Conservation (phyloP, 768 basidiomycete species). For the Scleroderma citrinum region DNA sequence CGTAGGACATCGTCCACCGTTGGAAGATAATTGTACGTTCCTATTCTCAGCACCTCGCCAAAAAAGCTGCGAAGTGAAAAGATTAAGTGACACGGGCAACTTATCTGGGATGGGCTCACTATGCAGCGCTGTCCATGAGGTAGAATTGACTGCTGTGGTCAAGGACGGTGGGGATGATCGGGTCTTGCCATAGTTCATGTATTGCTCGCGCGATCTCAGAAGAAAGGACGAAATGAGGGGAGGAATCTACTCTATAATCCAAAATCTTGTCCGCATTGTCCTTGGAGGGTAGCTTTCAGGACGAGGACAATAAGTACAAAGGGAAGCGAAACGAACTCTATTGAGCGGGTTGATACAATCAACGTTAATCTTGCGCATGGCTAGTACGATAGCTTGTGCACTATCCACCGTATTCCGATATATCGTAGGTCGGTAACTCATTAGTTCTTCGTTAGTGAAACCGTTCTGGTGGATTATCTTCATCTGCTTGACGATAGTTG, state of each 20-base stretch:
- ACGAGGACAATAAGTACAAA: accelerated
- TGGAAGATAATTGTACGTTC: slow-evolving; percentile 72
- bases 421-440: slow-evolving; percentile 70
- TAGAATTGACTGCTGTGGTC: slow-evolving; percentile 75
- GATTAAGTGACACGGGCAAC: not conserved
- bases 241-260: slow-evolving; percentile 44
- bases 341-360: slow-evolving; percentile 69
- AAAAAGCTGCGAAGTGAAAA: slow-evolving; percentile 59
- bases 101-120: slow-evolving; percentile 44
- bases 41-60: slow-evolving; percentile 77
- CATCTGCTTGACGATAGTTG: slow-evolving; percentile 98
- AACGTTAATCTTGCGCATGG: slow-evolving; percentile 80
- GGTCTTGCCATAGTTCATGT: slow-evolving; percentile 64
- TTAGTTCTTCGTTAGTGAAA: slow-evolving; percentile 72
- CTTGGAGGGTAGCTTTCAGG: slow-evolving; percentile 11
- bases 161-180: slow-evolving; percentile 47
- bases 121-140: slow-evolving; percentile 90
- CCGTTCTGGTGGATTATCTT: slow-evolving; percentile 96
- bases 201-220: slow-evolving; percentile 67
- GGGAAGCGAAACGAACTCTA: slow-evolving; percentile 27
- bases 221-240: slow-evolving; percentile 43
- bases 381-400: slow-evolving; percentile 78
- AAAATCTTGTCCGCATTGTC: slow-evolving; percentile 54
- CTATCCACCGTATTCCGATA: slow-evolving; percentile 87
- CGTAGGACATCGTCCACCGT: slow-evolving; percentile 83